Percentiles rank a stretch among this genome's conserved stretches.
phyloP scores from a whole-genome alignment of 2,329 filamentous ascomycete genomes.

The Dothidotthia symphoricarpi region DNA sequence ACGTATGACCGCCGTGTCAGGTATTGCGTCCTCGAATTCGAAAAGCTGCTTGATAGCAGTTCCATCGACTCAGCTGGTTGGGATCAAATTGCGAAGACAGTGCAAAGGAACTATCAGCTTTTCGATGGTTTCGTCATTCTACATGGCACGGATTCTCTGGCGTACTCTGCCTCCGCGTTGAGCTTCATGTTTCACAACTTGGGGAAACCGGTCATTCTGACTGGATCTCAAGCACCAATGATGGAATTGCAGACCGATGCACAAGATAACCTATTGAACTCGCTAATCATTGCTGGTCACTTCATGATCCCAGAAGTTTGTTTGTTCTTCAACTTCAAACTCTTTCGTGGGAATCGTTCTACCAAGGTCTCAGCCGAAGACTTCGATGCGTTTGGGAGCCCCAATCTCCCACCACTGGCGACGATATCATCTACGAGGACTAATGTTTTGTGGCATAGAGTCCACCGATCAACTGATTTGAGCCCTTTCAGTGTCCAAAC shows the following conservation, averaged over 20 bases:
- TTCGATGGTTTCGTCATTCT: slow-evolving; percentile 91
- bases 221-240: slow-evolving; percentile 71
- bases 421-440: slow-evolving; percentile 78
- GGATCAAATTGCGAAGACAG: slow-evolving; percentile 77
- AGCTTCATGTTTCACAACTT: slow-evolving; percentile 92
- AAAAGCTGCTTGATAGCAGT: slow-evolving; percentile 80
- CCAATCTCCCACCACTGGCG: slow-evolving; percentile 81
- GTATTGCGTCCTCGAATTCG: slow-evolving; percentile 82
- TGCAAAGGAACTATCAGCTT: slow-evolving; percentile 79
- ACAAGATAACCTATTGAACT: slow-evolving; percentile 84
- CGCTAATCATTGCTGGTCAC: slow-evolving; percentile 84
- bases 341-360: slow-evolving; percentile 83
- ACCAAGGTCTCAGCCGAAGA: slow-evolving; percentile 85
- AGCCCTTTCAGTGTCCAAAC: slow-evolving; percentile 72
- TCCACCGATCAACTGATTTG: slow-evolving; percentile 71
- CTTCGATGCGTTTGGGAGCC: slow-evolving; percentile 83
- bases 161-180: slow-evolving; percentile 82
- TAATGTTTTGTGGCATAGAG: slow-evolving; percentile 75
- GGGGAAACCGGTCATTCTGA: slow-evolving; percentile 87
- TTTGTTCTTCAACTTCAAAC: slow-evolving; percentile 87
- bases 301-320: slow-evolving; percentile 93
- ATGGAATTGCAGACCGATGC: slow-evolving; percentile 88
- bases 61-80: slow-evolving; percentile 84
- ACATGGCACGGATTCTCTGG: slow-evolving; percentile 86
- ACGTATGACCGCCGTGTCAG: slow-evolving; percentile 77